Percentiles rank a stretch among this genome's conserved stretches.
phyloP scores from a whole-genome alignment of 768 basidiomycete species.

The Pholiota microspora region DNA sequence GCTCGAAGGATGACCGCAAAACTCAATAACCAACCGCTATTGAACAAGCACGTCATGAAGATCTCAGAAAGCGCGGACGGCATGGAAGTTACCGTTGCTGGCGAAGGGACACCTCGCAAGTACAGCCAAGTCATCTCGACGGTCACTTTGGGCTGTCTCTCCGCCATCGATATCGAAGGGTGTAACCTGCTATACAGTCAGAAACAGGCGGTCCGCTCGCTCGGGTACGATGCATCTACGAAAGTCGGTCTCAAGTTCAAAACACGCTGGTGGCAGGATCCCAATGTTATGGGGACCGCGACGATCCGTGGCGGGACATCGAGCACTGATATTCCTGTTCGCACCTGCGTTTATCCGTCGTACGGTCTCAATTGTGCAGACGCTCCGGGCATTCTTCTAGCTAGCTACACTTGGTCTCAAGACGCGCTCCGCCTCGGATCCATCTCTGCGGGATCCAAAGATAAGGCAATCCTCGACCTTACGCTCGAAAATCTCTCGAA shows the following conservation, averaged over 20 bases:
- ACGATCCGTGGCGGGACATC: slow-evolving; percentile 35
- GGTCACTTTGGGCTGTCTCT: slow-evolving; percentile 26
- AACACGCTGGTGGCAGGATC: slow-evolving; percentile 31
- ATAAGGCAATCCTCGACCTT: slow-evolving; percentile 23
- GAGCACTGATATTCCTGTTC: slow-evolving; percentile 39
- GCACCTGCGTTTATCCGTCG: slow-evolving; percentile 44
- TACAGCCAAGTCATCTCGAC: slow-evolving; percentile 31
- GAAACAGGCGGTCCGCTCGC: slow-evolving; percentile 27
- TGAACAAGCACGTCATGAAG: slow-evolving; percentile 8
- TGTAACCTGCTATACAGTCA: slow-evolving; percentile 27
- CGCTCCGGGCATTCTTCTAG: slow-evolving; percentile 30
- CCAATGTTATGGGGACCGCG: not conserved
- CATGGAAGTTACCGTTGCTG: slow-evolving; percentile 9
- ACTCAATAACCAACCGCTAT: not conserved
- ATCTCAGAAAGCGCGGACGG: slow-evolving; percentile 2
- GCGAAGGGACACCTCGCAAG: not conserved
- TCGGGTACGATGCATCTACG: slow-evolving; percentile 27
- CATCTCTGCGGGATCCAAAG: slow-evolving; percentile 23
- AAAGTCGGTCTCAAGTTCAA: slow-evolving; percentile 37
- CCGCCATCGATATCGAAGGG: slow-evolving; percentile 24
- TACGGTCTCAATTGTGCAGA: slow-evolving; percentile 26
- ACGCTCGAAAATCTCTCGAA: slow-evolving; percentile 28
- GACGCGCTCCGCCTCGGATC: slow-evolving; percentile 37
- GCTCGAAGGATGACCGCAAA: slow-evolving; percentile 12
- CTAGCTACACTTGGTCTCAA: slow-evolving; percentile 38